A percentile compares a stretch with the other conserved stretches of the same genome.
phyloP scores from a whole-genome alignment of 2,329 filamentous ascomycete species.

The Exophiala dermatitidis region DNA sequence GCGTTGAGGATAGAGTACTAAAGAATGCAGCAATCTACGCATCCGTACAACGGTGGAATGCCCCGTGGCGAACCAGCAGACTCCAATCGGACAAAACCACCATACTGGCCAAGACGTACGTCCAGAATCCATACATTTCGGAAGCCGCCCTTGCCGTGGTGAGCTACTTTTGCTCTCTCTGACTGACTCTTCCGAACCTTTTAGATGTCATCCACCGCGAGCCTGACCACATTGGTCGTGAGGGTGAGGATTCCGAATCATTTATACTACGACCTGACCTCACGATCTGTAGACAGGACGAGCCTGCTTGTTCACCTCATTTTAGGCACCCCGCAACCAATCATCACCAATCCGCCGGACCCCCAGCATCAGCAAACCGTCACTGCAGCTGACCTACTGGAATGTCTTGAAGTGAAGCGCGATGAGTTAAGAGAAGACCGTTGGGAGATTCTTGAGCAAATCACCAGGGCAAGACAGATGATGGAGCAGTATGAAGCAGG shows the following conservation, averaged over 20 bases:
- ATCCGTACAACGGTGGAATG: conserved; percentile 44
- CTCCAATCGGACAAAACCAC: conserved; percentile 40
- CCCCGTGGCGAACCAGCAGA: conserved; percentile 36
- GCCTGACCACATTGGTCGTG: conserved; percentile 43
- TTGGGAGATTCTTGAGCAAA: conserved; percentile 22
- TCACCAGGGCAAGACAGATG: conserved; percentile 19
- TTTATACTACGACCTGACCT: not conserved
- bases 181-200: conserved; percentile 35
- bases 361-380: conserved; percentile 15
- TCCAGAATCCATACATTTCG: not conserved
- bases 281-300: conserved; percentile 24
- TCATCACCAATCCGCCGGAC: conserved; percentile 19
- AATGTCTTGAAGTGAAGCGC: conserved; percentile 23
- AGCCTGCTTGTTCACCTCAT: conserved; percentile 26
- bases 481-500: conserved; percentile 24
- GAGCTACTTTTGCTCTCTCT: not conserved
- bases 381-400: conserved; percentile 17
- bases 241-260: conserved; percentile 33
- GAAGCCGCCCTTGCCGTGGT: not conserved
- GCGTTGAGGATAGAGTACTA: not conserved
- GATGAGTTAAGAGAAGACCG: conserved; percentile 19
- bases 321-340: conserved; percentile 21
- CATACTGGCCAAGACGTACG: conserved; percentile 26
- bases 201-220: conserved; percentile 42
- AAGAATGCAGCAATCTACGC: conserved; percentile 35